Percentiles rank a stretch among this genome's conserved stretches.
Evolutionary conservation across 495 filamentous ascomycete genomes (phyloP).

Genomic region (Apodospora peruviana): DNA sequence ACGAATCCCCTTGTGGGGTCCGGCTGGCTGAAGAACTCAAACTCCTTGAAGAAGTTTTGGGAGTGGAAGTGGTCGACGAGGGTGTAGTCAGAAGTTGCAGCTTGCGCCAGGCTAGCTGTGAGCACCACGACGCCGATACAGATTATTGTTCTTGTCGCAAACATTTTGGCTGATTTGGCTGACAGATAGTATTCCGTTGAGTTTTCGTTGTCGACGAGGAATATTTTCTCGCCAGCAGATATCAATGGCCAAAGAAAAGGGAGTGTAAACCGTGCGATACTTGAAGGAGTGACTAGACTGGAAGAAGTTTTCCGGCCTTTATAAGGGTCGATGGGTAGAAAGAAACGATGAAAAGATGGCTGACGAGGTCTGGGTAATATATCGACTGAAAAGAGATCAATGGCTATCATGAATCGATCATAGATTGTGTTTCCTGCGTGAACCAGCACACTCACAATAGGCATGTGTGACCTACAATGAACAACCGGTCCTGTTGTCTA

Average conservation of each 20-base stretch:
- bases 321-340: not conserved
- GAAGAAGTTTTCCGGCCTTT: not conserved
- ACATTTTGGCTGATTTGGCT: not conserved
- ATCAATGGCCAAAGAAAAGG: too few relatives aligned
- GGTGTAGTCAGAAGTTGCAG: conserved; percentile 28
- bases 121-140: not conserved
- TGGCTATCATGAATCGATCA: too few relatives aligned
- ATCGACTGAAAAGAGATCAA: not conserved
- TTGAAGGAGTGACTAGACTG: not conserved
- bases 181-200: not conserved
- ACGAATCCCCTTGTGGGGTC: conserved; percentile 72
- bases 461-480: too few relatives aligned
- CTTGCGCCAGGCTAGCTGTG: conserved; percentile 11
- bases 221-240: too few relatives aligned
- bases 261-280: not conserved
- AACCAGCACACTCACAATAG: not conserved
- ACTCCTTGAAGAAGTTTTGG: conserved; percentile 52
- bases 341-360: not conserved
- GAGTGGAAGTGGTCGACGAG: conserved; percentile 42
- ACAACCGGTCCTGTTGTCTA: too few relatives aligned
- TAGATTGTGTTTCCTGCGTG: too few relatives aligned
- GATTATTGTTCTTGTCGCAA: not conserved
- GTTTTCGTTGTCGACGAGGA: too few relatives aligned
- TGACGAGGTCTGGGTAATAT: too few relatives aligned
- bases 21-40: conserved; percentile 44